Evolutionary conservation across 192 early-diverging fungal genomes (phyloP).

Genomic region (Gryganskiella cystojenkinii): DNA sequence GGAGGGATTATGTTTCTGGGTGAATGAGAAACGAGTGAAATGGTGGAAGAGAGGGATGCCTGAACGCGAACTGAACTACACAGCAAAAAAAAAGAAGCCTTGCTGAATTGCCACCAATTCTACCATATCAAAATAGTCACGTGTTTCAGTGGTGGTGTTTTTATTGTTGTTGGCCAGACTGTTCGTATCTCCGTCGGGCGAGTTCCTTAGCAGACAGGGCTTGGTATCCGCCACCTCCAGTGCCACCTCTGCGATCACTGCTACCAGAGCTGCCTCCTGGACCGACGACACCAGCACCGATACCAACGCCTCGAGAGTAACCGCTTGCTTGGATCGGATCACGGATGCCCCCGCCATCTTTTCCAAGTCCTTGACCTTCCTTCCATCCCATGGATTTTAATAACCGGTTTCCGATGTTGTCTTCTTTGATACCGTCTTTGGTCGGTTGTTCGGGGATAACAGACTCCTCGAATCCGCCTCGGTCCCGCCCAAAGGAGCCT

Average conservation of each 20-base stretch:
- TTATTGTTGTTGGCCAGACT: constrained; percentile 12
- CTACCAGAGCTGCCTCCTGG: constrained; percentile 13
- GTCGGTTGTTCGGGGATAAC: constrained; percentile 56
- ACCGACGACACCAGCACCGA: constrained; percentile 49
- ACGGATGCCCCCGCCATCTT: constrained; percentile 57
- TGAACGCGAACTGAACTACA: no score
- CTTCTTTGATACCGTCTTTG: constrained; percentile 58
- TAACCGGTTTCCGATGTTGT: constrained; percentile 71
- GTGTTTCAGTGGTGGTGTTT: background rate
- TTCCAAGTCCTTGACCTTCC: constrained; percentile 70
- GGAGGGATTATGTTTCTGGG: no score
- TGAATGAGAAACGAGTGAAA: background rate
- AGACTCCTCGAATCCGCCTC: background rate
- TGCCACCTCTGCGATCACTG: background rate
- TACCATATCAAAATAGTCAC: background rate
- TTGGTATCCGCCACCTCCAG: constrained; percentile 17
- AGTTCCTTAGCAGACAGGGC: constrained; percentile 42
- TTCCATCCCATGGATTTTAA: constrained; percentile 78
- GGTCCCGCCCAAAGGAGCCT: background rate
- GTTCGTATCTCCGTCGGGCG: constrained; percentile 48
- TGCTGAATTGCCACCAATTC: background rate
- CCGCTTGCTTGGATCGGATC: constrained; percentile 59
- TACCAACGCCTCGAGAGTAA: constrained; percentile 57
- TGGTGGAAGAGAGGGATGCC: background rate
- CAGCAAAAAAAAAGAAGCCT: constrained; percentile 15